Percentiles rank a stretch among this genome's conserved stretches.
These are phyloP conservation scores for Mycena rebaudengoi DNA, from an alignment of 768 basidiomycete genomes.

Conservation along the genomic window DNA sequence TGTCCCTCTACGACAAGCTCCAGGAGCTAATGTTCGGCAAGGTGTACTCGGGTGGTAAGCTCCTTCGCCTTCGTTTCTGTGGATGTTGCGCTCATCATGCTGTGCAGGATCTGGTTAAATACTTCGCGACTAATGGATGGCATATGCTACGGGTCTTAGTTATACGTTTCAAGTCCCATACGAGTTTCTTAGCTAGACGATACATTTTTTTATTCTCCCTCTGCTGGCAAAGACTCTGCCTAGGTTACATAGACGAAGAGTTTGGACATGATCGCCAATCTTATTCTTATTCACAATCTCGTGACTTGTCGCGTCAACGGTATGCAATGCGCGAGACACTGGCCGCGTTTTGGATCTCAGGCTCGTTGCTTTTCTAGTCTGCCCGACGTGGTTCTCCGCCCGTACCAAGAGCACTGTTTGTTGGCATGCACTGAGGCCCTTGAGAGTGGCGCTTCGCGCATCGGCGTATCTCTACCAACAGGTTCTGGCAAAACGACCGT, in stretches of 20 bases:
- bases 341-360: background rate
- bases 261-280: no score
- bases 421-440: constrained; percentile 80
- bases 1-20: constrained; percentile 99
- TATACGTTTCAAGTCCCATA: constrained; percentile 1
- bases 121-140: constrained; percentile 15
- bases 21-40: constrained; percentile 95
- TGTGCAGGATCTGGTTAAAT: constrained; percentile 56
- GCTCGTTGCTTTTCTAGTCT: constrained; percentile 28
- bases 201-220: constrained; percentile 14
- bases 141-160: constrained; percentile 3
- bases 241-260: background rate
- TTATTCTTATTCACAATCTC: background rate
- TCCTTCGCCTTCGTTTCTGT: background rate
- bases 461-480: constrained; percentile 87
- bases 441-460: constrained; percentile 68
- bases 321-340: constrained; percentile 7
- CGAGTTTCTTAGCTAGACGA: constrained; percentile 18
- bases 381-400: constrained; percentile 62
- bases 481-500: constrained; percentile 92
- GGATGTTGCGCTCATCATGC: background rate
- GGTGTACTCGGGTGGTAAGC: constrained; percentile 95
- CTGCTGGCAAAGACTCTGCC: background rate
- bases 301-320: background rate
- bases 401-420: constrained; percentile 88